Evolutionary conservation across 1,139 yeast genomes (phyloP), one percentile per base, ranked within the genome.

Genomic region (Pichia sp.): DNA sequence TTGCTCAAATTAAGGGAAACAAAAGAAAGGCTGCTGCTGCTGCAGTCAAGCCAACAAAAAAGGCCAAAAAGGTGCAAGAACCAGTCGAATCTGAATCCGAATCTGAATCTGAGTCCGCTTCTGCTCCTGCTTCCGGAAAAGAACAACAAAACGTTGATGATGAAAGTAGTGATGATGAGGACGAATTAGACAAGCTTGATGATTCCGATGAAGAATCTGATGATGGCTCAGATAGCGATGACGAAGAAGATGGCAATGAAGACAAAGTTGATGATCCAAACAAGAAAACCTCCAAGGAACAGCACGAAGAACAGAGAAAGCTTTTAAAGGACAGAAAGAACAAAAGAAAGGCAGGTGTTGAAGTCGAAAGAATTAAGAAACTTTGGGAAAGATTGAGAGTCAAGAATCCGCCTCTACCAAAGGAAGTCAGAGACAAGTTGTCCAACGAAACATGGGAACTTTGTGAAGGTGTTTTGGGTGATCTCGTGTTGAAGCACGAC

Each of bases 351-450:
- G 73, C 94, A 17, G 97, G 97, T 47, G 66, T 66, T 29, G 84
- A 83, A 61, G 87, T 91, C 36, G 88, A 85, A 58, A 76, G 77
- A 49, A 86, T 91, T 60, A 91, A 91, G 61, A 69, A 72, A 34
- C 61, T 91, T 35, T 91, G 98, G 98, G 97, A 88, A 63, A 77
- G 76, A 58, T 67, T 91, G 50, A 77, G 97, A 63, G 93, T 84
- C 29, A 84, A 83, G 52, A 78, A 75, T 45, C 88, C 91, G 32
- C 83, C 94, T 17, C 70, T 87, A 30, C 82, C 95, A 33, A 79
- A 81, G 47, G 77, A 70, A 41, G 73, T 81, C 24, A 78, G 96
- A 58, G 83, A 81, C 44, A 80, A 81, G 60, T 66, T 87, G 34
- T 75, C 91, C 53, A 72, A 82, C 49, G 93, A 88, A 60, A 78